A percentile compares a stretch with the other conserved stretches of the same genome.
These are phyloP conservation scores for Miscanthus sacchariflorus DNA, from an alignment of 202 grass and related monocot species.

Conservation along the genomic window DNA sequence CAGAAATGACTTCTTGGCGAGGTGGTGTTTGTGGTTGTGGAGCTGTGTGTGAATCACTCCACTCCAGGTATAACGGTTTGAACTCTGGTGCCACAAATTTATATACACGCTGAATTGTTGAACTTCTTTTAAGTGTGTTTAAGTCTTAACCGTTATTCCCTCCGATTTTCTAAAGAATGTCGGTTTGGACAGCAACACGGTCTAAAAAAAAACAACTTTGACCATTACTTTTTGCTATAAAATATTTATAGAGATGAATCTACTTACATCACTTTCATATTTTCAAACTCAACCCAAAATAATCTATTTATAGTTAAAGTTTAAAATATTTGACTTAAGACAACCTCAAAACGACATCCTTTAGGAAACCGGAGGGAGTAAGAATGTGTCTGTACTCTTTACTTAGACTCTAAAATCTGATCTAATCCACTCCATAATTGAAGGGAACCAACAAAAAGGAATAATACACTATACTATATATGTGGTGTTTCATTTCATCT, in stretches of 20 bases:
- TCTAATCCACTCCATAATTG: not conserved
- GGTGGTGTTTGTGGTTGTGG: not conserved
- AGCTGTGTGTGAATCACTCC: not conserved
- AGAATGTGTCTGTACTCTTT: not conserved
- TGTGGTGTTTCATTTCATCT: not conserved
- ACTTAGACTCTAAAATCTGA: not conserved
- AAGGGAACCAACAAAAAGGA: not conserved
- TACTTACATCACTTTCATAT: no score
- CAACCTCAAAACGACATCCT: no score
- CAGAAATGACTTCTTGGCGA: not conserved
- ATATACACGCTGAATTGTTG: not conserved
- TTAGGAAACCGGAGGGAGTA: not conserved
- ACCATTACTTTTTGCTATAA: no score
- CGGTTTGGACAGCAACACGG: no score
- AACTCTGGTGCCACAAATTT: not conserved
- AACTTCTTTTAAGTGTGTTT: not conserved
- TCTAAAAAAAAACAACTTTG: no score
- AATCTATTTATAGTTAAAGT: no score
- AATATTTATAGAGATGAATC: no score
- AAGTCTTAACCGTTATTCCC: not conserved
- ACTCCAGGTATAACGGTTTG: not conserved
- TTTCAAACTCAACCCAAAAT: no score
- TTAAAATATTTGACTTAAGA: no score
- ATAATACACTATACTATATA: not conserved
- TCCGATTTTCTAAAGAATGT: no score